Evolutionary conservation across 495 filamentous ascomycete genomes (phyloP).

Genomic region (Immersiella caudata): DNA sequence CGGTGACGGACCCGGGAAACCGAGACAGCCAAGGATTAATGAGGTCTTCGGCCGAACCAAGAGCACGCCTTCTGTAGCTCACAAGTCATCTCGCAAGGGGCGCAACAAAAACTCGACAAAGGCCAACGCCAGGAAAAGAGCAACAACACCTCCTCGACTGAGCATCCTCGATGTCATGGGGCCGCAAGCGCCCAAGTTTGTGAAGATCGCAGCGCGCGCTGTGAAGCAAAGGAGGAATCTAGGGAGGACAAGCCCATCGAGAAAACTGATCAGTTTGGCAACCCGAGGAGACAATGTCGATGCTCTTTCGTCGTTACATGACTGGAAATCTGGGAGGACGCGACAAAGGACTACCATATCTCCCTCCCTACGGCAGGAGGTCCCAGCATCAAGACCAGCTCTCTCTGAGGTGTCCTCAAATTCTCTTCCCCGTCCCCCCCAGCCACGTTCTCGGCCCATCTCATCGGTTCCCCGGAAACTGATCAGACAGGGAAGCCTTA

Average conservation of each 20-base stretch:
- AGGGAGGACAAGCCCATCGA: slow-evolving; percentile 74
- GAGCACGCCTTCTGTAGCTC: slow-evolving; percentile 14
- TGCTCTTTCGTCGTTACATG: slow-evolving; percentile 63
- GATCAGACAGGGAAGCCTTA: slow-evolving; percentile 40
- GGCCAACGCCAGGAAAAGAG: slow-evolving; percentile 23
- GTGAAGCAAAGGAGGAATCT: slow-evolving; percentile 62
- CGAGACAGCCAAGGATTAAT: slow-evolving; percentile 51
- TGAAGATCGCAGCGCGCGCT: slow-evolving; percentile 75
- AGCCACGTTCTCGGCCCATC: background rate
- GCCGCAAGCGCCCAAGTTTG: slow-evolving; percentile 66
- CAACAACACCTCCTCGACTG: slow-evolving; percentile 53
- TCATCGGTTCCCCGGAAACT: slow-evolving; percentile 31
- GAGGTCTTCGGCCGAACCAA: slow-evolving; percentile 42
- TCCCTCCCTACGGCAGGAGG: slow-evolving; percentile 26
- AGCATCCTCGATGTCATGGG: slow-evolving; percentile 74
- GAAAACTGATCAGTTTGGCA: slow-evolving; percentile 72
- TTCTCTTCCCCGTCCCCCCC: slow-evolving; percentile 21
- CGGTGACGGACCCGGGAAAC: slow-evolving; percentile 27
- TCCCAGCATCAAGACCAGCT: slow-evolving; percentile 25
- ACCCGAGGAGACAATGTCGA: slow-evolving; percentile 76
- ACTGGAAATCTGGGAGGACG: slow-evolving; percentile 78
- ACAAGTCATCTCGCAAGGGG: background rate
- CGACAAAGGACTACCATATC: slow-evolving; percentile 44
- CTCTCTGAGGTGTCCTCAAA: slow-evolving; percentile 41
- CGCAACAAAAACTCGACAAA: background rate